Evolutionary conservation across 139 green algal genomes (phyloP).

Genomic region (Asterochloris erici): DNA sequence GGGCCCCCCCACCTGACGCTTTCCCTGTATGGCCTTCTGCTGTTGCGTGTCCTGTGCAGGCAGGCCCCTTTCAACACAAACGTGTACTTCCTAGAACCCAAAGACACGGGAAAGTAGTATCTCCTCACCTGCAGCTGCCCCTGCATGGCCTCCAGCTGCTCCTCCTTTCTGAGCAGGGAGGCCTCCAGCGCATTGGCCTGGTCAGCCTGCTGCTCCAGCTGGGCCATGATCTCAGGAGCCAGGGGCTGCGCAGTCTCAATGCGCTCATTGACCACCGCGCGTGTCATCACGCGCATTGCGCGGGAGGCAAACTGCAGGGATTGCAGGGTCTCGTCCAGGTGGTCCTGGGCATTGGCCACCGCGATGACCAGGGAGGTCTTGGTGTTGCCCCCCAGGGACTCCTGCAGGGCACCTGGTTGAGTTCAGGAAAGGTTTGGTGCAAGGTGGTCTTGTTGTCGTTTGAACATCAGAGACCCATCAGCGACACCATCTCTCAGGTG

Average conservation of each 20-base stretch:
- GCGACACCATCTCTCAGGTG: too few species aligned
- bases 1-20: too few species aligned
- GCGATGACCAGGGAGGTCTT: conserved; percentile 57
- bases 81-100: background rate
- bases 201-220: conserved; percentile 33
- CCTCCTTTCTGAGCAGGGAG: conserved; percentile 53
- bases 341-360: conserved; percentile 55
- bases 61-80: background rate
- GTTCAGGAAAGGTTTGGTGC: too few species aligned
- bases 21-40: too few species aligned
- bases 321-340: conserved; percentile 76
- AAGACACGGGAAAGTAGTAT: background rate
- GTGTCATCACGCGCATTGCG: conserved; percentile 73
- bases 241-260: conserved; percentile 28
- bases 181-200: conserved; percentile 38
- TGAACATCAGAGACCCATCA: too few species aligned
- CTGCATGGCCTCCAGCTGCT: conserved; percentile 41
- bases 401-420: conserved; percentile 30
- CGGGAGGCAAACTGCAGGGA: conserved; percentile 73
- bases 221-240: conserved; percentile 14
- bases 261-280: conserved; percentile 63
- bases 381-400: conserved; percentile 54
- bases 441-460: too few species aligned
- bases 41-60: background rate
- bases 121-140: conserved; percentile 8